Conservation (phyloP, 257 asterid species). For the Petrea volubilis region DNA sequence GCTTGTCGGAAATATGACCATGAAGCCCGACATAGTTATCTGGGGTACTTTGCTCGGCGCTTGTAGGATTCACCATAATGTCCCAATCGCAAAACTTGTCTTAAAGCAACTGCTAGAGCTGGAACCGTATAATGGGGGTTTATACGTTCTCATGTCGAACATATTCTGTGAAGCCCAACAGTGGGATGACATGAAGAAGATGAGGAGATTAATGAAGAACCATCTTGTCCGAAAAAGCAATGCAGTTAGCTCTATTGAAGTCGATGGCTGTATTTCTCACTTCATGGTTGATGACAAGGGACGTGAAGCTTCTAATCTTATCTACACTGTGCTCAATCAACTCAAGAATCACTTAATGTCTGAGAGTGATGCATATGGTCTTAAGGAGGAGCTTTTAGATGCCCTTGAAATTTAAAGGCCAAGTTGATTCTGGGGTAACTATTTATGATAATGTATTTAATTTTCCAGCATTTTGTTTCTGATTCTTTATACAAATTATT, state of each 20-base stretch:
- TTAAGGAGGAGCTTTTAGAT: not conserved
- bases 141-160: conserved; percentile 54
- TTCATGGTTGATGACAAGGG: conserved; percentile 58
- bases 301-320: conserved; percentile 35
- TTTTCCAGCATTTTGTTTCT: too few relatives aligned
- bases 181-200: conserved; percentile 56
- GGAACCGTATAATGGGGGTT: conserved; percentile 42
- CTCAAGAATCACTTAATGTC: conserved; percentile 44
- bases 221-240: conserved; percentile 37
- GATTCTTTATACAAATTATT: too few relatives aligned
- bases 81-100: conserved; percentile 40
- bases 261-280: conserved; percentile 34
- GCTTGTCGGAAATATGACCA: conserved; percentile 48
- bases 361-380: conserved; percentile 13
- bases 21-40: conserved; percentile 54
- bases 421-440: too few relatives aligned
- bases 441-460: too few relatives aligned
- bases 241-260: conserved; percentile 53
- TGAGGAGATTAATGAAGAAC: conserved; percentile 54
- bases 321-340: conserved; percentile 37
- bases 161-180: conserved; percentile 54
- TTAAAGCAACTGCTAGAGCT: conserved; percentile 55
- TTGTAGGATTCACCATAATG: conserved; percentile 46
- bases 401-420: not conserved
- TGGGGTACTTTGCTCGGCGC: conserved; percentile 69